Base-by-base conservation (phyloP, 495 filamentous ascomycete species). In the Penicillium goetzii region DNA sequence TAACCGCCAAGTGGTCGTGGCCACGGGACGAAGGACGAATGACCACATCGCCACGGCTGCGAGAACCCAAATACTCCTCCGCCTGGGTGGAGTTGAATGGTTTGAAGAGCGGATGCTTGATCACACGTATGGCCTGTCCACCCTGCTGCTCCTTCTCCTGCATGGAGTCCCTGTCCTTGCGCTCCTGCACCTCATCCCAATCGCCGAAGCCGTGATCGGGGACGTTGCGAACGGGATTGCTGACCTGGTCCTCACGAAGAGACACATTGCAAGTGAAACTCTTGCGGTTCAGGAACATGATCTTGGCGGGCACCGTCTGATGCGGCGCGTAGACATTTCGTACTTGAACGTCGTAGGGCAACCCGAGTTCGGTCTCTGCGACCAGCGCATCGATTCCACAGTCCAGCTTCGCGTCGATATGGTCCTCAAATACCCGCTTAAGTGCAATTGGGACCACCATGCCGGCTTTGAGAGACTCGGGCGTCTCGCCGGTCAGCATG, bases 21-120 rank as follows among this genome's bases (percentile, higher is more conserved):
- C 95, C 95, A 65, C 93, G 95, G 25, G 92, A 97, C 2, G 92
- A 96, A 14, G 95, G 95, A 12, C 95, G 89, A 68, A 99, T 97
- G 36, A 99, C 91, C 53, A 95, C 90, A 68, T 98, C 96, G 25
- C 95, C 95, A 4, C 88, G 83, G 59, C 85, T 84, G 74, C 92
- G 90, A 8, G 91, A 90, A 23, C 92, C 92, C 9, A 99, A 80
- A 75, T 90, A 97, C 74, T 99, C 92, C 73, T 97, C 92, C 10
- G 95, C 96, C 77, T 99, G 95, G 2, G 88, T 87, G 26, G 91
- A 85, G 76, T 97, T 97, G 82, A 96, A 98, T 0, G 93, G 88
- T 62, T 86, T 89, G 84, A 98, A 99, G 0, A 97, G 82, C 4
- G 95, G 95, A 73, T 99, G 95, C 72, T 97, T 97, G 78, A 99